A percentile compares a stretch with the other conserved stretches of the same genome.
Evolutionary conservation across 306 rosid genomes (phyloP).

Genomic region (Carpinus viminea): DNA sequence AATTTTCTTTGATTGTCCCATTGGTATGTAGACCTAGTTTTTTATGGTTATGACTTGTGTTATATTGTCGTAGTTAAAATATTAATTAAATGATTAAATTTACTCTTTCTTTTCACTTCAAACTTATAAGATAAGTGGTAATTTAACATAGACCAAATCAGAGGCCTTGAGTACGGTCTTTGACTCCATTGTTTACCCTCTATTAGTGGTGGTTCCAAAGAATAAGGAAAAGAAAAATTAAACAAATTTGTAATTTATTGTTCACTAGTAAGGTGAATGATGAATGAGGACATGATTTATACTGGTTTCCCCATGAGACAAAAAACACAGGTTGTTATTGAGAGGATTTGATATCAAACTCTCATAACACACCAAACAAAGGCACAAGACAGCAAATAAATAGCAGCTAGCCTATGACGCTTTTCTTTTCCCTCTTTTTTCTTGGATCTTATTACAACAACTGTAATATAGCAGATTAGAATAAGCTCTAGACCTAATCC

Average conservation of each 20-base stretch:
- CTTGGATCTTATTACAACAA: background rate
- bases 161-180: no score
- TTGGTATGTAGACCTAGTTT: conserved; percentile 55
- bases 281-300: no score
- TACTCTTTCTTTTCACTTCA: no score
- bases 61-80: background rate
- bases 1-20: conserved; percentile 84
- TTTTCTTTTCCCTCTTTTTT: background rate
- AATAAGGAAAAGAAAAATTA: no score
- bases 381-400: background rate
- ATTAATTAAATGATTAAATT: no score
- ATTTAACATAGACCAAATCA: no score
- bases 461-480: background rate
- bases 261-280: no score
- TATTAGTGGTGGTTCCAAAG: no score
- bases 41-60: conserved; percentile 7
- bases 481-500: conserved; percentile 47
- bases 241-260: no score
- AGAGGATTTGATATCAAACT: conserved; percentile 16
- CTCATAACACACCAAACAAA: conserved; percentile 9
- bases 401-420: background rate
- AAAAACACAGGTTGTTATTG: background rate
- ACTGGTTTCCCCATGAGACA: background rate
- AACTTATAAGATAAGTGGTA: no score
- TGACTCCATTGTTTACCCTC: no score